phyloP scores from a whole-genome alignment of 2,329 filamentous ascomycete species.

The Aspergillus alliaceus region DNA sequence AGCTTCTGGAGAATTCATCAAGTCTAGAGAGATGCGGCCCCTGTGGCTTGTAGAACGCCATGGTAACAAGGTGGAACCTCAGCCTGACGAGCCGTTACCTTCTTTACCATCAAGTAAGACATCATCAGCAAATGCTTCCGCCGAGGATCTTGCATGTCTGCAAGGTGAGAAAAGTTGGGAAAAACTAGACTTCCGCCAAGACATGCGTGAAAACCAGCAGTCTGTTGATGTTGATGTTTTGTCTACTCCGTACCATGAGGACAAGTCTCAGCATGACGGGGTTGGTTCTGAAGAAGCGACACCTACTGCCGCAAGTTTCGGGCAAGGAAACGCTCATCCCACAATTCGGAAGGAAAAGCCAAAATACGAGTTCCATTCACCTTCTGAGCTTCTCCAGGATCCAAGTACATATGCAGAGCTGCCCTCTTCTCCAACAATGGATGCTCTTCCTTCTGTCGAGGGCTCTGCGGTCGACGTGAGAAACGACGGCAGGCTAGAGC shows the following conservation, averaged over 20 bases:
- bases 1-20: conserved; percentile 54
- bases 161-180: conserved; percentile 33
- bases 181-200: conserved; percentile 25
- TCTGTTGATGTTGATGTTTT: conserved; percentile 27
- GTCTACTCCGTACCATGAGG: conserved; percentile 35
- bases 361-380: conserved; percentile 49
- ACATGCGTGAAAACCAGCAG: conserved; percentile 20
- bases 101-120: conserved; percentile 53
- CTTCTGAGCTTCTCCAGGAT: conserved; percentile 46
- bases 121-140: conserved; percentile 49
- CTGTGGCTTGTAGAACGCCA: conserved; percentile 76
- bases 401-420: conserved; percentile 27
- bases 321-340: conserved; percentile 21
- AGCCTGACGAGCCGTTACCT: conserved; percentile 45
- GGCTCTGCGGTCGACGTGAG: conserved; percentile 29
- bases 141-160: conserved; percentile 39
- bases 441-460: conserved; percentile 30
- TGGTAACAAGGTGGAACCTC: conserved; percentile 42
- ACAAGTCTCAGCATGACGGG: conserved; percentile 43
- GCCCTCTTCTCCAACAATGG: conserved; percentile 22
- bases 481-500: conserved; percentile 20
- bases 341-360: conserved; percentile 38
- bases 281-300: conserved; percentile 67
- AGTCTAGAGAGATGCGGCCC: conserved; percentile 70
- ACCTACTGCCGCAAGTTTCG: conserved; percentile 61